A percentile compares a stretch with the other conserved stretches of the same genome.
Conservation (phyloP, 352 stramenopile genomes). For the Pythium monospermum region DNA sequence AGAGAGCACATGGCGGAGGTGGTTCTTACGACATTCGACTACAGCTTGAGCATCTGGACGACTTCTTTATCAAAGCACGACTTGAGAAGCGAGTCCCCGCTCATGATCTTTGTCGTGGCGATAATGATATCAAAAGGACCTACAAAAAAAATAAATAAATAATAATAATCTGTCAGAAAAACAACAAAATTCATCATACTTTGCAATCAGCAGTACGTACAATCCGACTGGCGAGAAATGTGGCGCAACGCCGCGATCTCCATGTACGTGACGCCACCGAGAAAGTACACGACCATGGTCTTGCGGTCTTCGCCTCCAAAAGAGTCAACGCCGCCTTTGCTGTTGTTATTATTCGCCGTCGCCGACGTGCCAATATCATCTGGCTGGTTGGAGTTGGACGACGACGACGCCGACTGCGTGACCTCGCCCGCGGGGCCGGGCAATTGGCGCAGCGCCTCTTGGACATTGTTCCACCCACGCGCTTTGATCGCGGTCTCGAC, state of each 20-base stretch:
- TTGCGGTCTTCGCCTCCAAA: slow-evolving; percentile 83
- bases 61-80: slow-evolving; percentile 85
- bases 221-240: slow-evolving; percentile 88
- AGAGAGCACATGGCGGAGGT: too few species aligned
- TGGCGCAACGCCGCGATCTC: slow-evolving; percentile 95
- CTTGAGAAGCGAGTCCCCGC: slow-evolving; percentile 81
- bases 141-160: slow-evolving; percentile 18
- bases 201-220: too few species aligned
- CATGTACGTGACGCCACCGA: slow-evolving; percentile 96
- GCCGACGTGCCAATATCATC: slow-evolving; percentile 29
- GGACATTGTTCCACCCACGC: slow-evolving; percentile 67
- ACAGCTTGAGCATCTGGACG: slow-evolving; percentile 67
- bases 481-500: slow-evolving; percentile 87
- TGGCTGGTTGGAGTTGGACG: slow-evolving; percentile 22
- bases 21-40: too few species aligned
- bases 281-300: slow-evolving; percentile 94
- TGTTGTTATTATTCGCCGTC: slow-evolving; percentile 41
- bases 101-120: slow-evolving; percentile 92
- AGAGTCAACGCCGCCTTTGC: slow-evolving; percentile 42
- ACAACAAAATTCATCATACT: slow-evolving; percentile 23
- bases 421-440: slow-evolving; percentile 77
- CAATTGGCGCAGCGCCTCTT: slow-evolving; percentile 81
- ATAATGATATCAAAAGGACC: slow-evolving; percentile 91
- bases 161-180: slow-evolving; percentile 1
- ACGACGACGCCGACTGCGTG: slow-evolving; percentile 43